phyloP scores from a whole-genome alignment of 1,139 yeast genomes.

The Lizanozyma gosingica region DNA sequence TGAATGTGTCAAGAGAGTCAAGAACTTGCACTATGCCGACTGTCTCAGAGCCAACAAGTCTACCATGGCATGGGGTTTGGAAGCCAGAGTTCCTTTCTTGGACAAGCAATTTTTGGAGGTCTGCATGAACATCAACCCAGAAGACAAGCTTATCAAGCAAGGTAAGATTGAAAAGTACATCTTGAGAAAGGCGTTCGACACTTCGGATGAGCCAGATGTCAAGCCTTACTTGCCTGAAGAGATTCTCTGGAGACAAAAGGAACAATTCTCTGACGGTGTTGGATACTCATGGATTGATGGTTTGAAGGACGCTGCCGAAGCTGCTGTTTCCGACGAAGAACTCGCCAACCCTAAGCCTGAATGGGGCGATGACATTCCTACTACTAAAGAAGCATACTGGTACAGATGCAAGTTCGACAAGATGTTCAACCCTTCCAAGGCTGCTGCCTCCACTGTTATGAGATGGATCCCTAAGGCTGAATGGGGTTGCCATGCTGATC shows the following conservation, averaged over 20 bases:
- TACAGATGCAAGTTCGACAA: conserved; percentile 95
- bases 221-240: conserved; percentile 90
- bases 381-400: conserved; percentile 99
- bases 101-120: conserved; percentile 88
- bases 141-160: conserved; percentile 75
- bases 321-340: conserved; percentile 78
- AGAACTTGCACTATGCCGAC: conserved; percentile 95
- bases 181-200: conserved; percentile 94
- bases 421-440: conserved; percentile 68
- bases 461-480: conserved; percentile 99
- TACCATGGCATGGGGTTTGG: conserved; percentile 99
- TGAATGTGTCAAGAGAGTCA: conserved; percentile 91
- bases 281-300: conserved; percentile 99
- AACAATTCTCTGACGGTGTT: conserved; percentile 98
- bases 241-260: conserved; percentile 98
- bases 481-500: conserved; percentile 99
- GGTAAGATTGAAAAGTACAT: conserved; percentile 89
- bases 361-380: conserved; percentile 94
- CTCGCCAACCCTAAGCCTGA: conserved; percentile 83
- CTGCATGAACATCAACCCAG: conserved; percentile 91
- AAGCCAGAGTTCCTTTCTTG: conserved; percentile 98
- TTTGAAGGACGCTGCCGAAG: conserved; percentile 90
- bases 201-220: conserved; percentile 57
- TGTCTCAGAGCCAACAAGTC: conserved; percentile 98
- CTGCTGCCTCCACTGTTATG: conserved; percentile 95